Evolutionary conservation across 495 filamentous ascomycete genomes (phyloP), one percentile per base, ranked within the genome.

Genomic region (Lasiosphaeria miniovina): DNA sequence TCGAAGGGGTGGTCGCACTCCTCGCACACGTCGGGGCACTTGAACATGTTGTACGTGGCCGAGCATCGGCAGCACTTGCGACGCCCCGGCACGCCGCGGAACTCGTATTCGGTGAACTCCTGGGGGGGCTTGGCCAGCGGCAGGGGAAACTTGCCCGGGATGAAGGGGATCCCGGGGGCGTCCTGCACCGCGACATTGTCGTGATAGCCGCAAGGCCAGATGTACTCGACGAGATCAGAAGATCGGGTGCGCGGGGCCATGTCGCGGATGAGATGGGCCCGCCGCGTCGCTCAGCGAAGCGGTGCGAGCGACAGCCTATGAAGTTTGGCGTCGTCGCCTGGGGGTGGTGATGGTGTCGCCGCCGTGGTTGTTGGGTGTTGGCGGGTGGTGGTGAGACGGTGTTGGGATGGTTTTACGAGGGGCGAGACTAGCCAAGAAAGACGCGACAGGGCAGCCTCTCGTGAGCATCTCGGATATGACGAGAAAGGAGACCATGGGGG

Each of bases 131-230:
- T 66, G 10, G 64, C 56, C 17, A 66, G 45, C 17, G 64, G 64
- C 7, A 66, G 35, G 1, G 64, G 49, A 17, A 66, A 52, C 4
- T 50, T 45, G 10, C 57, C 64, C 12, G 53, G 49, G 3, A 58
- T 54, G 33, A 66, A 62, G 34, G 60, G 31, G 2, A 61, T 58
- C 0, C 53, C 64, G 4, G 64, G 64, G 7, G 64, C 60, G 31
- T 38, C 24, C 51, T 60, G 38, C 6, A 66, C 49, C 1, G 34
- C 4, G 17, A 66, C 64, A 46, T 66, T 62, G 31, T 62, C 54
- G 51, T 66, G 38, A 43, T 62, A 54, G 4, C 60, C 64, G 33
- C 64, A 66, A 4, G 64, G 64, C 64, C 64, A 66, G 36, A 63
- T 35, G 43, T 66, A 66, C 32, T 66, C 64, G 57, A 60, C 56